A percentile compares a stretch with the other conserved stretches of the same genome.
phyloP scores from a whole-genome alignment of 2,329 filamentous ascomycete species.

The Coniosporium tulheliwenetii region DNA sequence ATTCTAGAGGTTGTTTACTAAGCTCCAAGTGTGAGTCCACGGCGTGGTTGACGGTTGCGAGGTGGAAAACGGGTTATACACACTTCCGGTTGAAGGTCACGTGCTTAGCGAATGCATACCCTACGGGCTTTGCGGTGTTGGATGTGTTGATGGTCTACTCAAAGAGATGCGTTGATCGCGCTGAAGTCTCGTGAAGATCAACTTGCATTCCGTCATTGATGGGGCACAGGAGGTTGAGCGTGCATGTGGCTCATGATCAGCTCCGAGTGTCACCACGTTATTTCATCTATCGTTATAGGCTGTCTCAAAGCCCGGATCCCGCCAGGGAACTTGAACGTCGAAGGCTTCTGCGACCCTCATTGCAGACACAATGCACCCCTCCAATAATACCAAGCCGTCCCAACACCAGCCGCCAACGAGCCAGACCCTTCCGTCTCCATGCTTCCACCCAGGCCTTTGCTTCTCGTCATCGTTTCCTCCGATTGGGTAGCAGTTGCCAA shows the following conservation, averaged over 20 bases:
- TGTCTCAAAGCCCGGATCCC: background rate
- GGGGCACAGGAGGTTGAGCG: no score
- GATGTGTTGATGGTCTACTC: background rate
- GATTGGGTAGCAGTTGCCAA: conserved; percentile 11
- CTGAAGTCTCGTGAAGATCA: background rate
- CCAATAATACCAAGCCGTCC: conserved; percentile 48
- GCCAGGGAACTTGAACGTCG: conserved; percentile 27
- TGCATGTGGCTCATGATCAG: no score
- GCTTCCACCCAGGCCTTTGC: conserved; percentile 27
- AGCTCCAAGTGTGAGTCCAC: background rate
- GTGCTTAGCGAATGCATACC: background rate
- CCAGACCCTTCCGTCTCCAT: conserved; percentile 39
- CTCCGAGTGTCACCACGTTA: background rate
- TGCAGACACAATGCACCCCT: conserved; percentile 44
- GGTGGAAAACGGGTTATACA: no score
- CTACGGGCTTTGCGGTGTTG: background rate
- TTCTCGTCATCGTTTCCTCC: conserved; percentile 5
- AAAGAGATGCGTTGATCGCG: background rate
- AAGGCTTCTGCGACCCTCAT: conserved; percentile 39
- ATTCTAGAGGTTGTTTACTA: background rate
- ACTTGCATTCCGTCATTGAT: background rate
- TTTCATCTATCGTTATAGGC: conserved; percentile 1
- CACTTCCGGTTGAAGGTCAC: background rate
- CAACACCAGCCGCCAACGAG: conserved; percentile 46
- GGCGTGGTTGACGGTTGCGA: no score